Base-by-base conservation (phyloP, 2,329 filamentous ascomycete genomes). In the Sporothrix euskadiensis region DNA sequence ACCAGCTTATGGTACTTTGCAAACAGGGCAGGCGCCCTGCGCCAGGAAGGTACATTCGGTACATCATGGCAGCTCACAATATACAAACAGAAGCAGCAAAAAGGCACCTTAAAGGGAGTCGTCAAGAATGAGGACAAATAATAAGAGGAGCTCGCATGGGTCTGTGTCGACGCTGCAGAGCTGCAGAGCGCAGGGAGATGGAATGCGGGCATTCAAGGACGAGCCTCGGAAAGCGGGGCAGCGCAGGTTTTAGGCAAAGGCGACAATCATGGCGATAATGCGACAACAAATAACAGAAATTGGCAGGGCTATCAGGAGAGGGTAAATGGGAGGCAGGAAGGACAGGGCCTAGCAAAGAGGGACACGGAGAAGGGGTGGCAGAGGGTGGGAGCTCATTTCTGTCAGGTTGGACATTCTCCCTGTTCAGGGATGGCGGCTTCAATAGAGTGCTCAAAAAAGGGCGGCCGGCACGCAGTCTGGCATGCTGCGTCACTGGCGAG, bases 81-180 rank as follows among this genome's bases (percentile, higher is more conserved):
- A 49, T 14, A 52, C 35, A 14, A 61, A 26, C 52, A 26, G 41
- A 30, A 19, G 10, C 22, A 30, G 16, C 59, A 44, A 54, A 59
- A 66, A 66, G 57, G 30, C 59, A 14, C 16, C 47, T 47, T 44
- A 47, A 66, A 74, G 44, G 70, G 73, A 56, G 52, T 68, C 3
- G n/a, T 32, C 32, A 72, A 52, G 73, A 74, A 74, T 74, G 73
- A 49, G 39, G 65, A 26, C n/a, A 65, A 74, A 74, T 72, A 69
- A 72, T n/a, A 69, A 49, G 26, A 39, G 41, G 47, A 32, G 44
- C 9, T 35, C 47, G 63, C 54, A 30, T 35, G 39, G 14, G 52
- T 61, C 35, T 26, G 47, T 44, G 12, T 54, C 47, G 66, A 35
- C 39, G 35, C 22, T 59, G 39, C 39, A 66, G 39, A 47, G 39